Percentiles rank a stretch among this genome's conserved stretches.
phyloP scores from a whole-genome alignment of 2,329 filamentous ascomycete species.

The Xylariales sp. region DNA sequence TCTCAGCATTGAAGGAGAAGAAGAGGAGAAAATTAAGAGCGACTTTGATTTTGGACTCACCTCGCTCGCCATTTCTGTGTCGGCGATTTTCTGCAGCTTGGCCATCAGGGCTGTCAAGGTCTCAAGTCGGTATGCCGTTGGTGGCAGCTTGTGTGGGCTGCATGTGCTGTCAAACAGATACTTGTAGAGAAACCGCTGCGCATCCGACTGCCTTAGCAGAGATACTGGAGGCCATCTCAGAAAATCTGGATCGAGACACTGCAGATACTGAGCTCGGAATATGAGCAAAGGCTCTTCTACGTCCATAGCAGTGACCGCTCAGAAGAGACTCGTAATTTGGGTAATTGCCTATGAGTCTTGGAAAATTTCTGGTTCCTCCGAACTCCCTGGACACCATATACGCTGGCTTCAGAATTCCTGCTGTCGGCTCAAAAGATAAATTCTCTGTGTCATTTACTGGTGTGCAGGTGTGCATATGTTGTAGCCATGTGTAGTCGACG shows the following conservation, averaged over 20 bases:
- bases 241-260: constrained; percentile 26
- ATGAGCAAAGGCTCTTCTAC: constrained; percentile 20
- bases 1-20: too few relatives aligned
- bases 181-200: constrained; percentile 39
- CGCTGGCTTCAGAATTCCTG: too few relatives aligned
- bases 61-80: constrained; percentile 40
- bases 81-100: constrained; percentile 53
- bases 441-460: too few relatives aligned
- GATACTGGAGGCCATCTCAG: constrained; percentile 23
- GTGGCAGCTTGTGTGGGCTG: constrained; percentile 44
- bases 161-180: constrained; percentile 50
- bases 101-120: constrained; percentile 55
- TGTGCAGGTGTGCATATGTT: too few relatives aligned
- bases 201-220: constrained; percentile 19
- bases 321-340: too few relatives aligned
- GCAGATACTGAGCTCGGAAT: constrained; percentile 24
- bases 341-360: too few relatives aligned
- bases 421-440: too few relatives aligned
- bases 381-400: too few relatives aligned
- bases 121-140: constrained; percentile 54
- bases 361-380: too few relatives aligned
- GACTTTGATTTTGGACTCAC: constrained; percentile 44
- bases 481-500: too few relatives aligned
- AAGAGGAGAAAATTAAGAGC: constrained; percentile 28
- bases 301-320: constrained; percentile 8